A percentile compares a stretch with the other conserved stretches of the same genome.
Evolutionary conservation across 257 asterid species (phyloP).

Genomic region (Nemophila menziesii): DNA sequence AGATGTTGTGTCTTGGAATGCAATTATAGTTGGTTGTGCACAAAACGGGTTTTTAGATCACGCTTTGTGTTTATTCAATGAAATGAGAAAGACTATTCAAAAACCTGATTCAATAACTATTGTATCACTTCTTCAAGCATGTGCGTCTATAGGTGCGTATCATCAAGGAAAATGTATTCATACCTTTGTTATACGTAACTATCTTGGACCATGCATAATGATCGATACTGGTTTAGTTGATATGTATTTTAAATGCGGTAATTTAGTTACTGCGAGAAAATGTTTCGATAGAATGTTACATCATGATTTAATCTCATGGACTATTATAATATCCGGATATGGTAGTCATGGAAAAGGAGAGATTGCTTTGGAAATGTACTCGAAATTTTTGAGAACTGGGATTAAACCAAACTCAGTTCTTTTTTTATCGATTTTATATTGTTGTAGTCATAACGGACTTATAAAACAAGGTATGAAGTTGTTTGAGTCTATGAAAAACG

Average conservation of each 20-base stretch:
- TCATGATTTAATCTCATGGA: constrained; percentile 61
- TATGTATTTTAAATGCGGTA: constrained; percentile 86
- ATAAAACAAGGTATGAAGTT: constrained; percentile 47
- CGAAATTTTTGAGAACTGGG: constrained; percentile 32
- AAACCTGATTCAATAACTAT: constrained; percentile 63
- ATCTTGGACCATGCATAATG: constrained; percentile 46
- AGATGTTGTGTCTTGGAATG: constrained; percentile 83
- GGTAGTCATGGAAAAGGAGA: constrained; percentile 78
- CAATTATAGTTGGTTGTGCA: constrained; percentile 59
- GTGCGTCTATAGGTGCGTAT: constrained; percentile 73
- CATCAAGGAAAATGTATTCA: constrained; percentile 83
- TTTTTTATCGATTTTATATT: constrained; percentile 45
- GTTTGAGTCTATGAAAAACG: constrained; percentile 57
- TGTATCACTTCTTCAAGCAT: constrained; percentile 66
- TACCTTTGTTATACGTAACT: constrained; percentile 45
- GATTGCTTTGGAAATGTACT: constrained; percentile 51
- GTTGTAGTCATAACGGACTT: constrained; percentile 82
- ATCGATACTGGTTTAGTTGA: constrained; percentile 68
- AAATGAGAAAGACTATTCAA: constrained; percentile 42
- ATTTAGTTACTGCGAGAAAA: constrained; percentile 44
- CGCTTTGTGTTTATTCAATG: constrained; percentile 44
- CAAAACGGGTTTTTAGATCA: constrained; percentile 40
- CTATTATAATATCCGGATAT: constrained; percentile 60
- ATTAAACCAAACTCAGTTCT: constrained; percentile 51
- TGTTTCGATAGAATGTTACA: constrained; percentile 51